Evolutionary conservation across 345 rosid species (phyloP), one percentile per base, ranked within the genome.

Genomic region (Dipteronia dyeriana): DNA sequence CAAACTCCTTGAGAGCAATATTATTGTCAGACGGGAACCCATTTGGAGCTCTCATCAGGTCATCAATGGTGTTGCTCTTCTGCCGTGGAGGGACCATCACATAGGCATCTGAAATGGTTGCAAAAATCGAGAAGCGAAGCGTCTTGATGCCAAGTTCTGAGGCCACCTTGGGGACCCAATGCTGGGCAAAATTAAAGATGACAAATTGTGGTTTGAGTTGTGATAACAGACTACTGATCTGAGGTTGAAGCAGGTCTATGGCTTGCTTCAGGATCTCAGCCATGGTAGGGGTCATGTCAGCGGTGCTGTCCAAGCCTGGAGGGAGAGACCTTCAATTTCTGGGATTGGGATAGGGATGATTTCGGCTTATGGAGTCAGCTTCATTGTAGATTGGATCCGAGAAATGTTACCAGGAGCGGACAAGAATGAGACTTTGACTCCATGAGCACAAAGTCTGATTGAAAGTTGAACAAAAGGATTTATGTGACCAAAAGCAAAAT

Each of bases 181-280:
- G 9, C 7, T 23, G 75, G n/a, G 16, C 14, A 16, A 65, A 59
- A 54, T 84, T 81, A 38, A 59, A 79, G 60, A 84, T 26, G 2
- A 84, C 79, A 20, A 82, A 79, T 17, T 82, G 66, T 22, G 87
- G 85, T 39, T 67, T 66, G 73, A 85, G 87, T 14, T 71, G 39
- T 1, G 76, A 38, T 19, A 82, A 31, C 3, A 79, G 31, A 41
- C 66, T 9, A 26, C 13, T 67, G 53, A 82, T 25, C 14, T 82
- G 81, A 2, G 85, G 85, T 54, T 77, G 76, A 70, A 78, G 82
- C 29, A 82, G 83, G 64, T 81, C 87, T 5, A 82, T 1, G 3
- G 85, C 79, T 41, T 74, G 70, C 73, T 61, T 79, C 61, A 85
- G 84, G 20, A 75, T 76, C 9, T 73, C 82, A 0, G 75, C 74